A percentile compares a stretch with the other conserved stretches of the same genome.
phyloP scores from a whole-genome alignment of 805 yeast species.

The Cyberlindnera amylophila region DNA sequence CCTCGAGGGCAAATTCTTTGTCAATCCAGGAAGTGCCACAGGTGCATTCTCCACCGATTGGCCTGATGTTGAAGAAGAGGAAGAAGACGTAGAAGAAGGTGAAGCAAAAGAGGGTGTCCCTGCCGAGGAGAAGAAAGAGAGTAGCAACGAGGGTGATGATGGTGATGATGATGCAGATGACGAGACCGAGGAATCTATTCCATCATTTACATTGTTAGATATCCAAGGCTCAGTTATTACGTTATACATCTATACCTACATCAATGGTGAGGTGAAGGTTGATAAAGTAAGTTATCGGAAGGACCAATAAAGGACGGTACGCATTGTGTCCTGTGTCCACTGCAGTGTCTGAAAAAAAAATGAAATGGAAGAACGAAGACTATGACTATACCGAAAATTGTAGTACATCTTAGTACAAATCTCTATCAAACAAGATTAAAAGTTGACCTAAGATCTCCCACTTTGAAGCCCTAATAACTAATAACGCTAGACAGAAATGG shows the following conservation, averaged over 20 bases:
- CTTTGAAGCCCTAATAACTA: background rate
- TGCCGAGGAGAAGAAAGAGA: constrained; percentile 26
- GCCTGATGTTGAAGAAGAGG: constrained; percentile 49
- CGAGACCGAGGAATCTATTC: constrained; percentile 37
- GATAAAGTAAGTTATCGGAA: constrained; percentile 76
- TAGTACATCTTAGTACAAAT: too few relatives aligned
- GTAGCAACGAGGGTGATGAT: constrained; percentile 18
- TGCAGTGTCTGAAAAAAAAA: too few relatives aligned
- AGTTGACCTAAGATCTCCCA: too few relatives aligned
- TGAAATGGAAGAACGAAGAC: too few relatives aligned
- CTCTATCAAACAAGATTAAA: too few relatives aligned
- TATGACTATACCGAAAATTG: too few relatives aligned
- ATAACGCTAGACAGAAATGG: background rate
- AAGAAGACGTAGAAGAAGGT: constrained; percentile 38
- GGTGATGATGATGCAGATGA: constrained; percentile 25
- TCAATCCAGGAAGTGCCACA: constrained; percentile 97
- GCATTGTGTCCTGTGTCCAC: too few relatives aligned
- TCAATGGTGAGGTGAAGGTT: constrained; percentile 82
- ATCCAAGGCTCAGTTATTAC: constrained; percentile 77
- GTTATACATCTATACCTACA: constrained; percentile 76
- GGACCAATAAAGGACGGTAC: constrained; percentile 33
- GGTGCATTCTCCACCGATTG: constrained; percentile 78
- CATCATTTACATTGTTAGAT: constrained; percentile 87
- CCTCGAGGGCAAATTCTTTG: constrained; percentile 84
- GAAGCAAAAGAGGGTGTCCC: constrained; percentile 33